Evolutionary conservation across 1,139 yeast species (phyloP).

Genomic region (Arxiozyma bovina): DNA sequence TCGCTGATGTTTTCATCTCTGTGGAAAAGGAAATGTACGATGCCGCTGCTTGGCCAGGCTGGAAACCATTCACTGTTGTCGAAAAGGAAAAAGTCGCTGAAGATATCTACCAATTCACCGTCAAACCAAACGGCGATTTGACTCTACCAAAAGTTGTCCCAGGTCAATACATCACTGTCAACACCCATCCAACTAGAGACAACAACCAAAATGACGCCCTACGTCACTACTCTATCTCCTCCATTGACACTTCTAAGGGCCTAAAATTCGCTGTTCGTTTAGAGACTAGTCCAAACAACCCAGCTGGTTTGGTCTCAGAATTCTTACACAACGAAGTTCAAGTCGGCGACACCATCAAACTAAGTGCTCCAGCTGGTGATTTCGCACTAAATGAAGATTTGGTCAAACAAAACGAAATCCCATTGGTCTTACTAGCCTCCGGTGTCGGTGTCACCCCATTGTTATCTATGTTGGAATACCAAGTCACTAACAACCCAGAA

Average conservation of each 20-base stretch:
- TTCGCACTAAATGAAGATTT: conserved; percentile 33
- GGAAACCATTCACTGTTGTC: conserved; percentile 43
- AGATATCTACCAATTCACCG: conserved; percentile 42
- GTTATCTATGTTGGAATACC: conserved; percentile 41
- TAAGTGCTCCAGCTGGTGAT: conserved; percentile 56
- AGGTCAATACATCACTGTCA: conserved; percentile 57
- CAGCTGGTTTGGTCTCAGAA: conserved; percentile 47
- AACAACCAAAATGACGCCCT: conserved; percentile 26
- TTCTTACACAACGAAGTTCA: conserved; percentile 42
- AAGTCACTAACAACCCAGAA: conserved; percentile 19
- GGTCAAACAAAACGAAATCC: conserved; percentile 24
- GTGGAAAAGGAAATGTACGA: conserved; percentile 45
- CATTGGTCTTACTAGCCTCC: conserved; percentile 44
- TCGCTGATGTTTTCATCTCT: conserved; percentile 53
- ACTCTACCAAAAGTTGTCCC: conserved; percentile 32
- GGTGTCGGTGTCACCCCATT: conserved; percentile 68
- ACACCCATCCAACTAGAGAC: conserved; percentile 34
- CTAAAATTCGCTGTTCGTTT: conserved; percentile 42
- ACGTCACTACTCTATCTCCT: conserved; percentile 30
- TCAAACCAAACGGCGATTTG: conserved; percentile 38
- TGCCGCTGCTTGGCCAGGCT: conserved; percentile 46
- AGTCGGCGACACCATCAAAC: conserved; percentile 42
- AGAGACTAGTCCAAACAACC: conserved; percentile 24
- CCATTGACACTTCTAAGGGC: conserved; percentile 18
- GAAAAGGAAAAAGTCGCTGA: conserved; percentile 38